Percentiles rank a stretch among this genome's conserved stretches.
These are phyloP conservation scores for Hypoxylon crocopeplum DNA, from an alignment of 495 filamentous ascomycete species.

Conservation along the genomic window DNA sequence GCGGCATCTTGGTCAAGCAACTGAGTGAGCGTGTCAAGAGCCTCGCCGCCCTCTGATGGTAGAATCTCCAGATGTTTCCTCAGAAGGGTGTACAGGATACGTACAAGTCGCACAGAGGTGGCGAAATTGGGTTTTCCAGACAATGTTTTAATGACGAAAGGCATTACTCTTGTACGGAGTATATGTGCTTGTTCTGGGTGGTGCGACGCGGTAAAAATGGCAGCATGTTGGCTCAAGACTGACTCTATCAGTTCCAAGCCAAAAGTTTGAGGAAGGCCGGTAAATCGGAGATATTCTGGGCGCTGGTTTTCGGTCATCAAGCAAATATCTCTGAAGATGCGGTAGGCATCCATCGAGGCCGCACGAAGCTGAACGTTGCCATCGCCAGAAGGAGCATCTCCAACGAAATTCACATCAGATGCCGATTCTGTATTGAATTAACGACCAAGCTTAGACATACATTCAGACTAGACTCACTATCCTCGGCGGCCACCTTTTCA, in stretches of 20 bases:
- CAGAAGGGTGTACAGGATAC: slow-evolving; percentile 81
- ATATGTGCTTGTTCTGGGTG: slow-evolving; percentile 85
- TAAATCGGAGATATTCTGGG: slow-evolving; percentile 78
- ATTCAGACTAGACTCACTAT: slow-evolving; percentile 59
- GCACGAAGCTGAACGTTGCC: slow-evolving; percentile 68
- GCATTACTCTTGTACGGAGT: slow-evolving; percentile 80
- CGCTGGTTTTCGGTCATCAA: slow-evolving; percentile 83
- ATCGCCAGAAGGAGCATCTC: slow-evolving; percentile 69
- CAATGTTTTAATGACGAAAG: slow-evolving; percentile 77
- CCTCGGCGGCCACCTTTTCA: slow-evolving; percentile 85
- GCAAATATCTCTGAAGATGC: slow-evolving; percentile 88
- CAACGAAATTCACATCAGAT: slow-evolving; percentile 57
- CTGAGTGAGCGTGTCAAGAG: slow-evolving; percentile 83
- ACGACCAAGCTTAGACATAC: not conserved
- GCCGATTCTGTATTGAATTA: slow-evolving; percentile 45
- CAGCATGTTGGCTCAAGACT: slow-evolving; percentile 80
- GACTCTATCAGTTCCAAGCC: slow-evolving; percentile 92
- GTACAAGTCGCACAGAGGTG: slow-evolving; percentile 78
- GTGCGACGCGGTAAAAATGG: slow-evolving; percentile 66
- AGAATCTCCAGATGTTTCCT: slow-evolving; percentile 77
- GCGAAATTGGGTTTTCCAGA: slow-evolving; percentile 82
- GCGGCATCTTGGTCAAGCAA: slow-evolving; percentile 84
- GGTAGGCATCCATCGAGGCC: slow-evolving; percentile 86
- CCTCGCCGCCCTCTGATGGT: slow-evolving; percentile 81
- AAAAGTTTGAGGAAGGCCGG: slow-evolving; percentile 77